Percentiles rank a stretch among this genome's conserved stretches.
phyloP scores from a whole-genome alignment of 2,329 filamentous ascomycete genomes.

The Sarocladiaceae sp. region DNA sequence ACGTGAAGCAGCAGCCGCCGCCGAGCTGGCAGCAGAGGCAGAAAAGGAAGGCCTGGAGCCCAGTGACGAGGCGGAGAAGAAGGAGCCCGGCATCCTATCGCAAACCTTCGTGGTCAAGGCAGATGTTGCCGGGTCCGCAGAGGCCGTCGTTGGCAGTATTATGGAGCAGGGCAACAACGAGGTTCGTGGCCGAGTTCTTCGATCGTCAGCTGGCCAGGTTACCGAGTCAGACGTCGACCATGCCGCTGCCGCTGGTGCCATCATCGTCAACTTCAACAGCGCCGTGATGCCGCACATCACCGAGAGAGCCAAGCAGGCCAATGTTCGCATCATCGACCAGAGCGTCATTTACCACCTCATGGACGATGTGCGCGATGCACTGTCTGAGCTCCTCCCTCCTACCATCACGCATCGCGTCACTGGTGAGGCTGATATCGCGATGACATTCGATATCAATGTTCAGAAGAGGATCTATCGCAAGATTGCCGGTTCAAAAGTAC shows the following conservation, averaged over 20 bases:
- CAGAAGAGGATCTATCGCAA: constrained; percentile 66
- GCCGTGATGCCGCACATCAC: constrained; percentile 62
- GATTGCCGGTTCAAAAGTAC: constrained; percentile 83
- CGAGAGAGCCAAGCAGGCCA: constrained; percentile 63
- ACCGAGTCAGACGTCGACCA: constrained; percentile 87
- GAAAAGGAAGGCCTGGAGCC: constrained; percentile 30
- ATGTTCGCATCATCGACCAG: constrained; percentile 77
- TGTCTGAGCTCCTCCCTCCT: constrained; percentile 68
- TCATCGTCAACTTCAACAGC: constrained; percentile 85
- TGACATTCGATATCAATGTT: constrained; percentile 80
- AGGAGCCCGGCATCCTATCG: constrained; percentile 18
- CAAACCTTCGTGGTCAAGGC: constrained; percentile 87
- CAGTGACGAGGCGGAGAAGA: constrained; percentile 17
- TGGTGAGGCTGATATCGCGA: constrained; percentile 82
- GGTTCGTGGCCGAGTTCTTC: constrained; percentile 71
- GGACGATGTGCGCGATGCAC: constrained; percentile 64
- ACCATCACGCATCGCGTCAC: constrained; percentile 65
- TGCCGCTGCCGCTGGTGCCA: constrained; percentile 69
- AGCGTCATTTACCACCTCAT: constrained; percentile 80
- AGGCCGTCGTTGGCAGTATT: constrained; percentile 58
- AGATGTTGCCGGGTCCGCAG: constrained; percentile 63
- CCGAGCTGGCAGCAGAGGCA: constrained; percentile 30
- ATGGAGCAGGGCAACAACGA: constrained; percentile 79
- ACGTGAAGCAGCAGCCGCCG: constrained; percentile 46
- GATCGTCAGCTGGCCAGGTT: constrained; percentile 72